These are phyloP conservation scores for Colletotrichum sp. DNA, from an alignment of 2,329 filamentous ascomycete genomes.

Conservation along the genomic window DNA sequence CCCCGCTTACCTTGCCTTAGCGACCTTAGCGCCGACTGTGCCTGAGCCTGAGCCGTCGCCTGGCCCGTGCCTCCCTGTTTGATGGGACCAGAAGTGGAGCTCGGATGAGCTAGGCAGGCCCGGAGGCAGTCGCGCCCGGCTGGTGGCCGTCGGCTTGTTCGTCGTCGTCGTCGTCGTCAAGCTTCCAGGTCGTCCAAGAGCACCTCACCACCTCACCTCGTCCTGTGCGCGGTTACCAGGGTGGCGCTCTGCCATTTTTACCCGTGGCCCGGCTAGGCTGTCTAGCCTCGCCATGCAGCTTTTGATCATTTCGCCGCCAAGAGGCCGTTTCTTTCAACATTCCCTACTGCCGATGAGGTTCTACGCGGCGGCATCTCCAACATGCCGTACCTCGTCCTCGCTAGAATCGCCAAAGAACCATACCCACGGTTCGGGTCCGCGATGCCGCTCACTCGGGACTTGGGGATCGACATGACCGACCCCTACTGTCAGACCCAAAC, in stretches of 20 bases:
- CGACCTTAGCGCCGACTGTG: background rate
- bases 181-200: background rate
- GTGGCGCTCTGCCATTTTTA: conserved; percentile 16
- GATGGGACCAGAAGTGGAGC: background rate
- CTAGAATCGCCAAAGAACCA: background rate
- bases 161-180: background rate
- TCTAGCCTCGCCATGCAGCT: background rate
- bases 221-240: conserved; percentile 1
- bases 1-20: conserved; percentile 3
- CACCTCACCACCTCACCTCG: background rate
- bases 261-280: background rate
- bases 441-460: background rate
- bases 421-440: background rate
- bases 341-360: background rate
- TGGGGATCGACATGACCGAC: background rate
- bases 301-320: background rate
- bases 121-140: background rate
- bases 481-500: background rate
- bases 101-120: conserved; percentile 2
- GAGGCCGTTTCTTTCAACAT: background rate
- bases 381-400: background rate
- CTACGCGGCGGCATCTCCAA: background rate
- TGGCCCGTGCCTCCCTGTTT: background rate
- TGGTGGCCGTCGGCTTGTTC: background rate
- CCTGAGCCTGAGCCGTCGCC: background rate